A percentile compares a stretch with the other conserved stretches of the same genome.
Evolutionary conservation across 192 early-diverging fungal species (phyloP).

Genomic region (Coemansia erecta): DNA sequence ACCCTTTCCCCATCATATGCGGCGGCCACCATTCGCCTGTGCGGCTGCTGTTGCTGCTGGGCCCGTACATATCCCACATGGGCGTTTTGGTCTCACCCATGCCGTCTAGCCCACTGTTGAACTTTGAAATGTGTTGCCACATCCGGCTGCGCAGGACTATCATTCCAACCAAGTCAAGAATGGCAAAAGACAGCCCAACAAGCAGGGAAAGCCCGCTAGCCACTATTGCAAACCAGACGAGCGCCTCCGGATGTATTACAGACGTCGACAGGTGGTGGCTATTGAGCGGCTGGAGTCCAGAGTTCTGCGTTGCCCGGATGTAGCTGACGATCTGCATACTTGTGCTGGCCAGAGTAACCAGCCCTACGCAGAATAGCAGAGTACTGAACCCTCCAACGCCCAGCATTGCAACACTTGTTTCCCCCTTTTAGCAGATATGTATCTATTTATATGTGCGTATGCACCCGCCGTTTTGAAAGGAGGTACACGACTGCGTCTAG

Average conservation of each 20-base stretch:
- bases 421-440: not conserved
- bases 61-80: slow-evolving; percentile 1
- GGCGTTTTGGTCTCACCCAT: slow-evolving; percentile 1
- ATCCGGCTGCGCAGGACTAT: slow-evolving; percentile 40
- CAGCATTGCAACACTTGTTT: slow-evolving; percentile 6
- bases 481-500: too few species aligned
- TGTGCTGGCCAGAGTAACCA: slow-evolving; percentile 23
- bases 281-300: not conserved
- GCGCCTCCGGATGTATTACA: slow-evolving; percentile 5
- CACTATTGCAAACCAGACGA: slow-evolving; percentile 13
- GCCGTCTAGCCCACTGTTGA: slow-evolving; percentile 6
- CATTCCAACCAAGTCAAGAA: slow-evolving; percentile 42
- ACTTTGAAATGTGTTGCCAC: slow-evolving; percentile 28
- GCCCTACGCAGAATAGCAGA: slow-evolving; percentile 33
- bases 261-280: not conserved
- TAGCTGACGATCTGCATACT: slow-evolving; percentile 27
- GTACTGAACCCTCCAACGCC: slow-evolving; percentile 32
- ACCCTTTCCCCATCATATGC: slow-evolving; percentile 5
- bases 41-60: not conserved
- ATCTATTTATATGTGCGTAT: too few species aligned
- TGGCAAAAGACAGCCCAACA: slow-evolving; percentile 10
- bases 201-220: slow-evolving; percentile 16
- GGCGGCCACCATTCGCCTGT: not conserved
- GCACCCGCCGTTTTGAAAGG: too few species aligned
- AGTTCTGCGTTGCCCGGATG: slow-evolving; percentile 7